Conservation (phyloP, 306 rosid species). For the Pterocarpus santalinus region DNA sequence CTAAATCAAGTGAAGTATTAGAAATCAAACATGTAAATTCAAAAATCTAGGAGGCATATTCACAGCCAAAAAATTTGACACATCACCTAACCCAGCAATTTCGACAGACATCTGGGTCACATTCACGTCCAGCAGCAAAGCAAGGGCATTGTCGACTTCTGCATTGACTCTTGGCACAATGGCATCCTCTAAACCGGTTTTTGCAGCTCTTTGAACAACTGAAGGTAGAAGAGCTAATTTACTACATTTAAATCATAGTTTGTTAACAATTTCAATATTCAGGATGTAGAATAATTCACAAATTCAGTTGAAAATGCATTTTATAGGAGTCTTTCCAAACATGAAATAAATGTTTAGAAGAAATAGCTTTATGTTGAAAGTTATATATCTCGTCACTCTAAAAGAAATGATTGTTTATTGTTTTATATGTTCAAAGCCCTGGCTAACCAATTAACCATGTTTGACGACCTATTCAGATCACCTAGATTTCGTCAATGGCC, state of each 20-base stretch:
- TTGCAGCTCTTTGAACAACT: constrained; percentile 99
- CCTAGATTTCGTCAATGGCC: constrained; percentile 7
- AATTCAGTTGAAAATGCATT: constrained; percentile 38
- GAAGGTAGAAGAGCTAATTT: constrained; percentile 41
- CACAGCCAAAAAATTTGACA: constrained; percentile 31
- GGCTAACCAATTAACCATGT: constrained; percentile 37
- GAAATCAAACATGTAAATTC: constrained; percentile 29
- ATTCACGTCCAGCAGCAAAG: constrained; percentile 98
- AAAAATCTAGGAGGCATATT: constrained; percentile 16
- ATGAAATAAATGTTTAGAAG: constrained; percentile 7
- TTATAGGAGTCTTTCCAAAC: constrained; percentile 26
- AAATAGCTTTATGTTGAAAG: constrained; percentile 21
- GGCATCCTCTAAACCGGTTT: constrained; percentile 97
- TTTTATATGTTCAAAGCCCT: constrained; percentile 22
- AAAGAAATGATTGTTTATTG: not conserved
- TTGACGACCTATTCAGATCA: constrained; percentile 18
- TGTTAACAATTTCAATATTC: constrained; percentile 31
- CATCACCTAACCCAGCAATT: constrained; percentile 97
- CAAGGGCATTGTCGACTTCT: constrained; percentile 99
- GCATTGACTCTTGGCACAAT: constrained; percentile 98
- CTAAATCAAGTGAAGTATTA: constrained; percentile 25
- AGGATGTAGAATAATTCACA: constrained; percentile 24
- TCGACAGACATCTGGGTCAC: constrained; percentile 98
- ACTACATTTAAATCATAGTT: constrained; percentile 30
- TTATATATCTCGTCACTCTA: not conserved